Conservation (phyloP, 2,329 filamentous ascomycete species). For the Apiospora rasikravindrae region DNA sequence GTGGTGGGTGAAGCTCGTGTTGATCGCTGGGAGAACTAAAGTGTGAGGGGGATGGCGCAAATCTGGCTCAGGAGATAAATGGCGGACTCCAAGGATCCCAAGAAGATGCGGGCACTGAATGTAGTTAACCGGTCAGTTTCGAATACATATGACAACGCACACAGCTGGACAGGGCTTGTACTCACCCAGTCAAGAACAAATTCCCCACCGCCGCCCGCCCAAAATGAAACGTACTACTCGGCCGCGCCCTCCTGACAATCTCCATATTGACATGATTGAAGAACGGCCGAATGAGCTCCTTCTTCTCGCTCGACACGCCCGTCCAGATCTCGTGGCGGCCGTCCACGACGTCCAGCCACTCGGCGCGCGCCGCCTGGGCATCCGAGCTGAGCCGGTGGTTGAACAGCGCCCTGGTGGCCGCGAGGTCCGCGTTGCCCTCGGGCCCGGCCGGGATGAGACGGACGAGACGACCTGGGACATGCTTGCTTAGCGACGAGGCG, state of each 20-base stretch:
- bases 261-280: conserved; percentile 79
- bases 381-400: conserved; percentile 80
- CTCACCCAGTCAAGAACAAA: conserved; percentile 75
- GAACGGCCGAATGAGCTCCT: conserved; percentile 77
- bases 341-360: conserved; percentile 91
- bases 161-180: not conserved
- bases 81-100: conserved; percentile 88
- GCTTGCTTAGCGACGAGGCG: no score
- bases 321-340: conserved; percentile 79
- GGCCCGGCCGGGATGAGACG: conserved; percentile 74
- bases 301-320: conserved; percentile 71
- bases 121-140: not conserved
- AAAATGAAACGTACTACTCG: conserved; percentile 78
- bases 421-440: conserved; percentile 61
- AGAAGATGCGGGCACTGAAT: conserved; percentile 76
- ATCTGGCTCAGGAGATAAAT: conserved; percentile 90
- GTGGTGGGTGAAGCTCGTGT: conserved; percentile 94
- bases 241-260: conserved; percentile 76
- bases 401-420: conserved; percentile 82
- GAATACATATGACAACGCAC: not conserved
- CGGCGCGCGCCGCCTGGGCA: conserved; percentile 65
- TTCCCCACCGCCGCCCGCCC: conserved; percentile 79
- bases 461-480: conserved; percentile 74
- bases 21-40: conserved; percentile 85
- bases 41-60: conserved; percentile 81